Evolutionary conservation across 768 basidiomycete species (phyloP).

Genomic region (Lactarius indigo): DNA sequence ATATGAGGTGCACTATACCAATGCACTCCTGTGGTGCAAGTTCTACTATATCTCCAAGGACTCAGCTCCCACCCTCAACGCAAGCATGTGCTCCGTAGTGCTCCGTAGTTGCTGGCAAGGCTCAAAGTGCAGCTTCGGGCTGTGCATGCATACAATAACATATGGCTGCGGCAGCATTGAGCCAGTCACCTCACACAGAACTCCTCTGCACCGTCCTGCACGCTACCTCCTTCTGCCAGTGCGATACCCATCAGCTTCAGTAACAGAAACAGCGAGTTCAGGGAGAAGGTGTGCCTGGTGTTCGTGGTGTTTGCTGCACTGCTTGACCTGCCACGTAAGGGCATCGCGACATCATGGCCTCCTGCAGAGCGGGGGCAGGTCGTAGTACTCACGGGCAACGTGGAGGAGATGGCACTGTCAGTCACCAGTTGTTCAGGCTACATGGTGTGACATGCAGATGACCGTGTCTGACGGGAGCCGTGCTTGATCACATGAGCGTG

Average conservation of each 20-base stretch:
- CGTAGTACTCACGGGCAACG: conserved; percentile 97
- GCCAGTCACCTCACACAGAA: conserved; percentile 26
- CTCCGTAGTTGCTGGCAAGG: conserved; percentile 64
- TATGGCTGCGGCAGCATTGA: conserved; percentile 71
- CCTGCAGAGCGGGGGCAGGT: conserved; percentile 85
- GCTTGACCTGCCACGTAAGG: conserved; percentile 90
- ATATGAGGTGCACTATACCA: conserved; percentile 85
- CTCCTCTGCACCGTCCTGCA: conserved; percentile 23
- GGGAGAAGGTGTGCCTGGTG: conserved; percentile 50
- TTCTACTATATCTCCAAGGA: conserved; percentile 87
- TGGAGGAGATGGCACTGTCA: conserved; percentile 84
- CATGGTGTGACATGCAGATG: conserved; percentile 46
- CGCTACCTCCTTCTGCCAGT: conserved; percentile 30
- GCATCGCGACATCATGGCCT: conserved; percentile 83
- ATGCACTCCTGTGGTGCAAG: conserved; percentile 81
- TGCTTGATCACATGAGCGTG: conserved; percentile 79
- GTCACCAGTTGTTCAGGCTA: conserved; percentile 89
- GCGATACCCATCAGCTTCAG: no score
- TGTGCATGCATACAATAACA: conserved; percentile 89
- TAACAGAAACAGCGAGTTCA: conserved; percentile 3
- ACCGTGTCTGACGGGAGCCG: conserved; percentile 45
- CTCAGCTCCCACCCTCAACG: conserved; percentile 76
- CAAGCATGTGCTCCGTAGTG: conserved; percentile 61
- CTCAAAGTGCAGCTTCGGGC: conserved; percentile 66
- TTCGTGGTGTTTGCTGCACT: conserved; percentile 95